A percentile compares a stretch with the other conserved stretches of the same genome.
phyloP scores from a whole-genome alignment of 2,329 filamentous ascomycete genomes.

The Ceratocystiopsis minuta region DNA sequence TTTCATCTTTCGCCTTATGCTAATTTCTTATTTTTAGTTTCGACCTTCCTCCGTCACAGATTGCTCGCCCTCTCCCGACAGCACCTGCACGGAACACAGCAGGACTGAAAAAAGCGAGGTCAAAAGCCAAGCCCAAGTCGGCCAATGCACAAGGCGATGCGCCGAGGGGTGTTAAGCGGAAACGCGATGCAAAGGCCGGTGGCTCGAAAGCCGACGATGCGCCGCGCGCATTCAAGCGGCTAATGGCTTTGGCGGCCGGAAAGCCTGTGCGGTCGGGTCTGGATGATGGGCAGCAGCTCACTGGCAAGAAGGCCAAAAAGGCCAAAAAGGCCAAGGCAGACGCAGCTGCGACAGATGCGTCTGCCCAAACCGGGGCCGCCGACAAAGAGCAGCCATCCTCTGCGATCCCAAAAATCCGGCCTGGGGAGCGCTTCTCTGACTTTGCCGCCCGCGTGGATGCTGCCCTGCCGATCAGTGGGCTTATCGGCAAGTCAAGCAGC shows the following conservation, averaged over 20 bases:
- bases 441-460: constrained; percentile 73
- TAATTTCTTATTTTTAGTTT: constrained; percentile 18
- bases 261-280: constrained; percentile 45
- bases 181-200: constrained; percentile 17
- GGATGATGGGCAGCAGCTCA: constrained; percentile 42
- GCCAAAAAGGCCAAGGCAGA: constrained; percentile 2
- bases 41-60: constrained; percentile 30
- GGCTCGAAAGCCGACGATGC: constrained; percentile 46
- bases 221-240: constrained; percentile 67
- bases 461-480: constrained; percentile 55
- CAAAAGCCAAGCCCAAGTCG: constrained; percentile 12
- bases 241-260: constrained; percentile 59
- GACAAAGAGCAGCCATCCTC: neutral
- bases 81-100: neutral
- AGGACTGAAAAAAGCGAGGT: constrained; percentile 9
- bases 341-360: neutral
- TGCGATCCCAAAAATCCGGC: constrained; percentile 50
- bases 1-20: neutral
- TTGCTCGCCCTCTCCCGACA: constrained; percentile 31
- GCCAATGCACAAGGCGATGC: neutral
- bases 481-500: constrained; percentile 40
- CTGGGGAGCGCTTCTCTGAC: constrained; percentile 66
- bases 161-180: constrained; percentile 26
- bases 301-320: constrained; percentile 16
- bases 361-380: neutral